Evolutionary conservation across 371 early-diverging fungal species (phyloP).

Genomic region (Entomophthora muscae): DNA sequence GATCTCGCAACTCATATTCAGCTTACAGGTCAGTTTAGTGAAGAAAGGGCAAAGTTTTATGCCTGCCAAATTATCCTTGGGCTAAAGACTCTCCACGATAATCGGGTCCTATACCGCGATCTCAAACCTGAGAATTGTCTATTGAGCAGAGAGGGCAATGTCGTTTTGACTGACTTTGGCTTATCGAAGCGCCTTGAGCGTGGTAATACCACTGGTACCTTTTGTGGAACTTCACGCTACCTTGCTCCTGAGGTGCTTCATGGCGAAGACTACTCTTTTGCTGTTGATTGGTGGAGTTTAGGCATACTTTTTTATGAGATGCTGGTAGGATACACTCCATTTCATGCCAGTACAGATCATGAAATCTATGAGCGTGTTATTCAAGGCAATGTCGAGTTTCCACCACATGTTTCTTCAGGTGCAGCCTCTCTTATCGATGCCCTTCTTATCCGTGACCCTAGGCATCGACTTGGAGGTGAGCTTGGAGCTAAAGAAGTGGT

Average conservation of each 20-base stretch:
- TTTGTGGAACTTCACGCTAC: slow-evolving; percentile 58
- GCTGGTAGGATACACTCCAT: slow-evolving; percentile 41
- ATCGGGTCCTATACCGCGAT: slow-evolving; percentile 39
- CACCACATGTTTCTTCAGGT: slow-evolving; percentile 15
- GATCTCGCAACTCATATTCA: slow-evolving; percentile 51
- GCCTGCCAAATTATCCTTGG: slow-evolving; percentile 42
- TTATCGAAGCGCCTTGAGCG: slow-evolving; percentile 39
- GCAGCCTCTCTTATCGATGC: slow-evolving; percentile 21
- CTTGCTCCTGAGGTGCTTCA: slow-evolving; percentile 51
- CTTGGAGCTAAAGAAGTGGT: slow-evolving; percentile 32
- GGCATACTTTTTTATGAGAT: slow-evolving; percentile 65
- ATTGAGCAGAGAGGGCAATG: slow-evolving; percentile 38
- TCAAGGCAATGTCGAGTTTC: slow-evolving; percentile 30
- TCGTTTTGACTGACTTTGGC: slow-evolving; percentile 59
- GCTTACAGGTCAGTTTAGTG: slow-evolving; percentile 27
- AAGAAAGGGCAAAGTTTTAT: slow-evolving; percentile 36
- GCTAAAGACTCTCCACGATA: slow-evolving; percentile 39
- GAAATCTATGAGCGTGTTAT: slow-evolving; percentile 38
- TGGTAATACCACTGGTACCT: slow-evolving; percentile 24
- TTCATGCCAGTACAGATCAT: slow-evolving; percentile 26
- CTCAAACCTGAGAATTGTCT: slow-evolving; percentile 40
- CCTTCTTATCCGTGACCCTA: slow-evolving; percentile 26
- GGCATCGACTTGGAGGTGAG: slow-evolving; percentile 30
- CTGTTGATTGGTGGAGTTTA: slow-evolving; percentile 65
- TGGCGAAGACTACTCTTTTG: slow-evolving; percentile 31